Evolutionary conservation across 192 early-diverging fungal genomes (phyloP).

Genomic region (Gorgonomyces haynaldii): DNA sequence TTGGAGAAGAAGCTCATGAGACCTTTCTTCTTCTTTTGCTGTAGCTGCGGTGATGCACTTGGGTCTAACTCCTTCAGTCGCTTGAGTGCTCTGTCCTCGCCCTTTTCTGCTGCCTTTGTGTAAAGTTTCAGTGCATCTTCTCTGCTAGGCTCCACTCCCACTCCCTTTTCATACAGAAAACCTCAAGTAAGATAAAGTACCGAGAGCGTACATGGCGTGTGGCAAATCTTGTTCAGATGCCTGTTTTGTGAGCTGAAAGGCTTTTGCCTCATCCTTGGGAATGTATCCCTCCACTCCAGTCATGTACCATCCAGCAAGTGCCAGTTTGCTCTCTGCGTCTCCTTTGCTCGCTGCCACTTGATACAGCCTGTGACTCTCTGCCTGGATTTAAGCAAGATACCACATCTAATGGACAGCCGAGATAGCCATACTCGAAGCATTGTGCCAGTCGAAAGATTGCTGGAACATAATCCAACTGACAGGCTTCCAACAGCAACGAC

Average conservation of each 20-base stretch:
- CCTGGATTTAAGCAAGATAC: constrained; percentile 13
- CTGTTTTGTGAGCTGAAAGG: constrained; percentile 63
- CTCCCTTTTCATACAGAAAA: too few relatives aligned
- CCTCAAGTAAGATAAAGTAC: constrained; percentile 80
- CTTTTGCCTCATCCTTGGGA: constrained; percentile 48
- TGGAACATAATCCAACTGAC: constrained; percentile 52
- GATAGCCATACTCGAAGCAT: constrained; percentile 65
- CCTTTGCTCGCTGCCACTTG: constrained; percentile 56
- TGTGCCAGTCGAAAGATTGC: constrained; percentile 63
- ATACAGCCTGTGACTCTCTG: constrained; percentile 61
- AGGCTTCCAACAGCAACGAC: constrained; percentile 48
- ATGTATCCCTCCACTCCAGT: constrained; percentile 57
- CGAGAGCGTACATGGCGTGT: constrained; percentile 73
- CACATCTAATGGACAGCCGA: constrained; percentile 53
- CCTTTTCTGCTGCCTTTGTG: constrained; percentile 11
- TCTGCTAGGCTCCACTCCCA: constrained; percentile 49
- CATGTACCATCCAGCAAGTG: constrained; percentile 72
- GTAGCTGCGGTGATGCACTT: background rate
- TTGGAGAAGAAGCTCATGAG: background rate
- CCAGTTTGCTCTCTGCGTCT: constrained; percentile 61
- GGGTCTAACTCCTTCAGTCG: constrained; percentile 3
- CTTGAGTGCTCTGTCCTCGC: constrained; percentile 10
- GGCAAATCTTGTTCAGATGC: constrained; percentile 63
- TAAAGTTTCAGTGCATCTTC: constrained; percentile 36
- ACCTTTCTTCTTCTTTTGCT: background rate